Conservation (phyloP, 768 basidiomycete genomes). For the Punctularia strigosozonata region DNA sequence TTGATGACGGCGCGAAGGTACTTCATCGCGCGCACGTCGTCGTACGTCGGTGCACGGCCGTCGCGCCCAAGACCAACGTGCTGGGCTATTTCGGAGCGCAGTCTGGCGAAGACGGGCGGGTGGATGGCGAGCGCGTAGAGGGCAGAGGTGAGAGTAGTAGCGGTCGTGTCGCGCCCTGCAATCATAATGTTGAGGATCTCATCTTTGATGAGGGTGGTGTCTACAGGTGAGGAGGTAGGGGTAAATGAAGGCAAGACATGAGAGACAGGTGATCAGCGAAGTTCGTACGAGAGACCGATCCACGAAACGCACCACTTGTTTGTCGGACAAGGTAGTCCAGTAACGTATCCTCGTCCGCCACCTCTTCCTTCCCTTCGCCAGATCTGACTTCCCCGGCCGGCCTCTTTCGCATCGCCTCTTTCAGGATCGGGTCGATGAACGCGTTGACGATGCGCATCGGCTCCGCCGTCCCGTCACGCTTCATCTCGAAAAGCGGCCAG, state of each 20-base stretch:
- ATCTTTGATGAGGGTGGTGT: slow-evolving; percentile 33
- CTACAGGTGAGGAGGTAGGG: slow-evolving; percentile 18
- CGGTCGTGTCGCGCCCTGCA: slow-evolving; percentile 46
- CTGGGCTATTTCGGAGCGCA: slow-evolving; percentile 38
- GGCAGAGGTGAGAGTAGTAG: slow-evolving; percentile 38
- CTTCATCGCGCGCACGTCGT: slow-evolving; percentile 45
- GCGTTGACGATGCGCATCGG: slow-evolving; percentile 35
- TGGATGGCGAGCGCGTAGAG: slow-evolving; percentile 44
- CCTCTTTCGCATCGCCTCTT: slow-evolving; percentile 28
- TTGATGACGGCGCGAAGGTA: slow-evolving; percentile 48
- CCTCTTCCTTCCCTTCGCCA: slow-evolving; percentile 7
- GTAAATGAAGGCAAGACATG: no score
- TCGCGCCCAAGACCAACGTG: slow-evolving; percentile 29
- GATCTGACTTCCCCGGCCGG: slow-evolving; percentile 14
- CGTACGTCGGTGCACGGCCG: slow-evolving; percentile 45
- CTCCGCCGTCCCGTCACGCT: slow-evolving; percentile 31
- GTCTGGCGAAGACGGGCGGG: slow-evolving; percentile 29
- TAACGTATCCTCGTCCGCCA: slow-evolving; percentile 16
- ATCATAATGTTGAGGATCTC: slow-evolving; percentile 44
- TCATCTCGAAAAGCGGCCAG: slow-evolving; percentile 46
- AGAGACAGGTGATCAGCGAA: no score
- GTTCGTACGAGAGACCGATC: slow-evolving; percentile 41
- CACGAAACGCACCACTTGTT: slow-evolving; percentile 20
- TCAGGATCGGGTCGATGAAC: slow-evolving; percentile 42
- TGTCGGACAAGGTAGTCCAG: slow-evolving; percentile 11